Base-by-base conservation (phyloP, 2,329 filamentous ascomycete species). In the Neonectria sp. region DNA sequence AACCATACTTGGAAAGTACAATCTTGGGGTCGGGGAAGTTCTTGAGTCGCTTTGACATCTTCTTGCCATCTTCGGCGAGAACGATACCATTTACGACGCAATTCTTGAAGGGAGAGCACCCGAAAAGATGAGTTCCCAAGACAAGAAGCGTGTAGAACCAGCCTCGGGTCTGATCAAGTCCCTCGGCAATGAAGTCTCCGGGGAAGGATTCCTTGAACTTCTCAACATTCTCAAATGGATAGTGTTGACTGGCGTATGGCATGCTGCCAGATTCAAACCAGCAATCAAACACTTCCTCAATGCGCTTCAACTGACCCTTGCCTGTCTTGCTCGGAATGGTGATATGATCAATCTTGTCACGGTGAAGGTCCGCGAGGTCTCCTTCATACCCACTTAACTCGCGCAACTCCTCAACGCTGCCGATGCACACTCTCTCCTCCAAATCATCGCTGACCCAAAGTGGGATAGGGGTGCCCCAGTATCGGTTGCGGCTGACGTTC, bases 251-350 rank as follows among this genome's bases (percentile, higher is more conserved):
- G 48, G 94, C 93, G 78, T 97, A 98, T 3, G 95, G 95, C 95
- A 98, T 98, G 78, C 93, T 95, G 68, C 95, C 95, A 49, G 95
- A 97, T 81, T 98, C 95, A 70, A 97, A 97, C 95, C 95, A 98
- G 79, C 95, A 98, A 82, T 98, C 95, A 75, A 98, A 97, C 5
- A 98, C 94, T 79, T 97, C 95, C 58, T 94, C 91, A 11, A 96
- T 88, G 73, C 95, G 91, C 75, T 88, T 91, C 69, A 98, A 84
- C n/a, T 88, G 86, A 24, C 95, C 95, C 78, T 95, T 97, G 73
- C 95, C 95, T 82, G 92, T 88, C 81, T 93, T 93, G 79, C 93
- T 97, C 1, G 95, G 95, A 70, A 98, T 98, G 51, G 95, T 97
- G 79, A 98, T 97, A 73, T 94, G 86, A 77, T 98, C 95, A 70